Evolutionary conservation across 2,329 filamentous ascomycete species (phyloP).

Genomic region (Apiospora malaysiana): DNA sequence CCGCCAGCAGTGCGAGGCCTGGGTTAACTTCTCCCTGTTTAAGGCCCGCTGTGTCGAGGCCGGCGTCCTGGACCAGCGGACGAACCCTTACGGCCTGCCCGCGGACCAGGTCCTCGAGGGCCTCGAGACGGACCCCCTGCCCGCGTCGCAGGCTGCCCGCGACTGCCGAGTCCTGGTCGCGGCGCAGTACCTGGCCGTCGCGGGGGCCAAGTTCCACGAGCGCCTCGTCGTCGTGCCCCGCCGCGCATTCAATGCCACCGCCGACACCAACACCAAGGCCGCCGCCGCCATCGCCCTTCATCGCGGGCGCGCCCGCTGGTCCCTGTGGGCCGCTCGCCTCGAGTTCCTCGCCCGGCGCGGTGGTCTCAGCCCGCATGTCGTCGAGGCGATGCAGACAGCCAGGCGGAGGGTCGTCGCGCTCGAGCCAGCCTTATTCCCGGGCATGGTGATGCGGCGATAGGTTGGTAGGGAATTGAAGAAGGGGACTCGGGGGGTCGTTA

Average conservation of each 20-base stretch:
- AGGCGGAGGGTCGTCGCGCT: neutral
- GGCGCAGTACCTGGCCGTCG: slow-evolving; percentile 17
- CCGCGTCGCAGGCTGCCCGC: neutral
- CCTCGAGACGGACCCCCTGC: neutral
- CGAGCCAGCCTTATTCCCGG: slow-evolving; percentile 17
- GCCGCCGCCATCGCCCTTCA: neutral
- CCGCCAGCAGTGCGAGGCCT: slow-evolving; percentile 10
- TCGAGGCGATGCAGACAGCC: neutral
- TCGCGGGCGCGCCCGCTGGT: slow-evolving; percentile 4
- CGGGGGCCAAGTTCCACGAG: slow-evolving; percentile 16
- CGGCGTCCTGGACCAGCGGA: slow-evolving; percentile 16
- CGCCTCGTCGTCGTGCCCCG: neutral
- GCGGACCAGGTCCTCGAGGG: slow-evolving; percentile 16
- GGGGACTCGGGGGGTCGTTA: too few species aligned
- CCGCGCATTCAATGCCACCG: neutral
- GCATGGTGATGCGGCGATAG: slow-evolving; percentile 11
- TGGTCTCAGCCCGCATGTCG: neutral
- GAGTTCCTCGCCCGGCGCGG: slow-evolving; percentile 7
- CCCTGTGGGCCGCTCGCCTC: slow-evolving; percentile 15
- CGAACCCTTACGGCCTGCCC: slow-evolving; percentile 17
- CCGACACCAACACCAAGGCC: neutral
- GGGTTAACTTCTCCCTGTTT: slow-evolving; percentile 18
- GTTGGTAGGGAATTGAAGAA: neutral
- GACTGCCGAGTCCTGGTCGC: slow-evolving; percentile 17
- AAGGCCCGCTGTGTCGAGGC: slow-evolving; percentile 19